Evolutionary conservation across 257 asterid species (phyloP).

Genomic region (Solanum chilense): DNA sequence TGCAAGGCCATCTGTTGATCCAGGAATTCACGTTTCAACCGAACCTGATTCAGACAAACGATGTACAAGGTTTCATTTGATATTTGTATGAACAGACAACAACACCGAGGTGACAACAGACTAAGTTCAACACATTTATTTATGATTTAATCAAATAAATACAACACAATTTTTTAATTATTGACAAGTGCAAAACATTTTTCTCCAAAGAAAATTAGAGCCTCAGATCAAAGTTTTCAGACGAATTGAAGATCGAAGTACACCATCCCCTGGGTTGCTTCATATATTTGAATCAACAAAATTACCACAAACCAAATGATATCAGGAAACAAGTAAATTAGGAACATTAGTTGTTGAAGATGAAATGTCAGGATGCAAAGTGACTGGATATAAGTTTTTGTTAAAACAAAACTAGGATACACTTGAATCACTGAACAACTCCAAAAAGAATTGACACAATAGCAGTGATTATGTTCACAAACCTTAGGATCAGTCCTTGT

Average conservation of each 20-base stretch:
- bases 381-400: background rate
- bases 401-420: background rate
- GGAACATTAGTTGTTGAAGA: background rate
- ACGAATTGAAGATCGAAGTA: background rate
- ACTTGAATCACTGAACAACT: background rate
- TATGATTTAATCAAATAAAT: background rate
- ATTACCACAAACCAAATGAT: background rate
- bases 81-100: background rate
- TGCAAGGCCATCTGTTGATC: conserved; percentile 53
- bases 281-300: background rate
- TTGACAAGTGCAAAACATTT: background rate
- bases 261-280: background rate
- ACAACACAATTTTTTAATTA: background rate
- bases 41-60: conserved; percentile 49
- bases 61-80: background rate
- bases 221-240: background rate
- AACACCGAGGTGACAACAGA: background rate
- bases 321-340: background rate
- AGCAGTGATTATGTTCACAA: conserved; percentile 8
- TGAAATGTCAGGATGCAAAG: background rate
- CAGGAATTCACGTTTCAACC: conserved; percentile 96
- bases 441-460: background rate
- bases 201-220: background rate
- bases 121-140: background rate
- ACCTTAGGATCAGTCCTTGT: conserved; percentile 90